These are phyloP conservation scores for Collariella sp. DNA, from an alignment of 495 filamentous ascomycete genomes.

Conservation along the genomic window DNA sequence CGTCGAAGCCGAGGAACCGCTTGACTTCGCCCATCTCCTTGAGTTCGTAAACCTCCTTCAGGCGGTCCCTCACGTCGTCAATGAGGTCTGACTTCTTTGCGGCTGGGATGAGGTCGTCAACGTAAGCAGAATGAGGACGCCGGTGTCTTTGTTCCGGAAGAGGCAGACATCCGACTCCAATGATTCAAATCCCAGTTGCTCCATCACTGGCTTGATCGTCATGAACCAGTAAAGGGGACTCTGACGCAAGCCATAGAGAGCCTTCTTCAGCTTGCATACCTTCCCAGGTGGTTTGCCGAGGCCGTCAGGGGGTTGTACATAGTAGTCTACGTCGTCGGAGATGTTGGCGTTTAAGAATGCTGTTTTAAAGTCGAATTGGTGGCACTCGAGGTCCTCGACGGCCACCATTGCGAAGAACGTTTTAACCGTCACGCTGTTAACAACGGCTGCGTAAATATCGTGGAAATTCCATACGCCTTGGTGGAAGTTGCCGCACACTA, in stretches of 20 bases:
- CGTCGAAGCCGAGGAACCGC: constrained; percentile 1
- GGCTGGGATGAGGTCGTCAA: background rate
- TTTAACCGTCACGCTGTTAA: background rate
- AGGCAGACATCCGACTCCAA: background rate
- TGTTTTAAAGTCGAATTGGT: constrained; percentile 7
- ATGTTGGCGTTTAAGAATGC: constrained; percentile 1
- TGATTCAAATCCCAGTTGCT: background rate
- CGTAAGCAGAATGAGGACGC: background rate
- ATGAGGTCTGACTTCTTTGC: background rate
- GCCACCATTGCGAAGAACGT: background rate
- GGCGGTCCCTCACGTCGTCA: background rate
- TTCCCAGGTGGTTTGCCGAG: background rate
- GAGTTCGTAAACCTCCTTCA: background rate
- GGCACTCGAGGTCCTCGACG: background rate
- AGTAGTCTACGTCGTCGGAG: background rate
- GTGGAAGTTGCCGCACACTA: constrained; percentile 2
- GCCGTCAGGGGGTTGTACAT: background rate
- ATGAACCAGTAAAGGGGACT: constrained; percentile 10
- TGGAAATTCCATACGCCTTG: background rate
- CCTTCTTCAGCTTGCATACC: background rate
- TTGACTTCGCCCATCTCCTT: constrained; percentile 1
- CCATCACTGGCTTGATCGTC: background rate
- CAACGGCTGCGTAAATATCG: background rate
- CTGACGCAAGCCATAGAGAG: background rate
- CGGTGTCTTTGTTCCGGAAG: background rate